Base-by-base conservation (phyloP, 192 early-diverging fungal genomes). In the Kickxella alabastrina region DNA sequence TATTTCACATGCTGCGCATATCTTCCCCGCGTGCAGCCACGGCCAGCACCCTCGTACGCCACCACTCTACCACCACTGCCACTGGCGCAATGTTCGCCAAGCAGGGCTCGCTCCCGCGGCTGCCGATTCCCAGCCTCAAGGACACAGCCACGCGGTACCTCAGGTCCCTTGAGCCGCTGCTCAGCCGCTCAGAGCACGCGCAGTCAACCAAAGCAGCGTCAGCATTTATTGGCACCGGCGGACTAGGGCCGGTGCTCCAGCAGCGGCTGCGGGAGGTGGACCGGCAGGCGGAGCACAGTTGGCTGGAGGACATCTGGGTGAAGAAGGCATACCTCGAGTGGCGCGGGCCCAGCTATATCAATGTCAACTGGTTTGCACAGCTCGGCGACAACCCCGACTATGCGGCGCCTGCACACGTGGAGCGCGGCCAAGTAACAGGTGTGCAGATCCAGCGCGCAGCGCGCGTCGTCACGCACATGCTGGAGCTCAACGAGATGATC, bases 261-360 rank as follows among this genome's bases (percentile, higher is more conserved):
- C 31, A 54, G 22, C 82, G 92, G 2, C 64, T 97, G 34, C 59
- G 77, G 31, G 80, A 78, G 14, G 71, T 86, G 49, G 92, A 92
- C 62, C 60, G 73, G 49, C 63, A 66, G 17, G 85, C 88, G 51
- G 57, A 81, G 26, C 31, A 85, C 52, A 91, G 84, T 31, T 97
- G 94, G 94, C 77, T 97, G 48, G 94, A 97, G 57, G 76, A 85
- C 8, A 83, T 93, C 26, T 90, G 84, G 89, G 76, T 92, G 13
- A 72, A 80, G 49, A 84, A 87, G 52, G 90, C 87, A 13, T 93
- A 92, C 52, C 80, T 92, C 25, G 85, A 88, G 39, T 95, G 88
- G 82, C 77, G 95, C 21, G 90, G 88, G 25, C 82, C 87, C 7
- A 80, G 83, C 14, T 77, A 92, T 58, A 83, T 95, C 62, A 91